These are phyloP conservation scores for Dalechampia spathulata DNA, from an alignment of 441 rosid species.

Conservation along the genomic window DNA sequence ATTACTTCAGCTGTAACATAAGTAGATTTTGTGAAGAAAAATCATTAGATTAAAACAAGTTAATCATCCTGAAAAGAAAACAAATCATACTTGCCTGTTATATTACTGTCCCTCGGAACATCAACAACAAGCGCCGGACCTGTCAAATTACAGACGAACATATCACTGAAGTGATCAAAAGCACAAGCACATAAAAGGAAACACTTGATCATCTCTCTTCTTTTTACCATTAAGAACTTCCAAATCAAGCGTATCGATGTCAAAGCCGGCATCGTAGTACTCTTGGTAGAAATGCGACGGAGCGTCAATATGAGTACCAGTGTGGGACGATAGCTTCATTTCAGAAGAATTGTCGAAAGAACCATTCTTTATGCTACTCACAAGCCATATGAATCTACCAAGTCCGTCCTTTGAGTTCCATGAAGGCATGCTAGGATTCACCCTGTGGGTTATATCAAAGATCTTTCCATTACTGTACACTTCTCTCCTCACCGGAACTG, in stretches of 20 bases:
- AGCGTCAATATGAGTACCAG: constrained; percentile 74
- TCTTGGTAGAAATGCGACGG: constrained; percentile 63
- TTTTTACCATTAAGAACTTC: constrained; percentile 49
- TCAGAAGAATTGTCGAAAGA: constrained; percentile 41
- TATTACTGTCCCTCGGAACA: constrained; percentile 46
- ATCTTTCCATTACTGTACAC: too few species aligned
- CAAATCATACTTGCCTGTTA: constrained; percentile 33
- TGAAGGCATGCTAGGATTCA: constrained; percentile 32
- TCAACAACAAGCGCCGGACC: constrained; percentile 51
- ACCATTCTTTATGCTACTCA: constrained; percentile 65
- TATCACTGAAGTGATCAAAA: neutral
- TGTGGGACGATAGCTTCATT: constrained; percentile 52
- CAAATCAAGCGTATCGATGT: constrained; percentile 59
- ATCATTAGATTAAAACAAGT: neutral
- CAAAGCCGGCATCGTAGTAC: constrained; percentile 70
- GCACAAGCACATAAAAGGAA: too few species aligned
- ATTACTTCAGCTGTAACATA: constrained; percentile 41
- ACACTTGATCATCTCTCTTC: neutral
- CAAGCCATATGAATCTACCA: constrained; percentile 39
- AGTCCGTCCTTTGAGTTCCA: constrained; percentile 42
- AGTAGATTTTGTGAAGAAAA: neutral
- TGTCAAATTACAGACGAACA: neutral
- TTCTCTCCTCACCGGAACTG: too few species aligned
- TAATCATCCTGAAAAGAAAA: neutral
- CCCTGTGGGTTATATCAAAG: too few species aligned